These are phyloP conservation scores for Dissophora globulifera DNA, from an alignment of 192 early-diverging fungal species.

Conservation along the genomic window DNA sequence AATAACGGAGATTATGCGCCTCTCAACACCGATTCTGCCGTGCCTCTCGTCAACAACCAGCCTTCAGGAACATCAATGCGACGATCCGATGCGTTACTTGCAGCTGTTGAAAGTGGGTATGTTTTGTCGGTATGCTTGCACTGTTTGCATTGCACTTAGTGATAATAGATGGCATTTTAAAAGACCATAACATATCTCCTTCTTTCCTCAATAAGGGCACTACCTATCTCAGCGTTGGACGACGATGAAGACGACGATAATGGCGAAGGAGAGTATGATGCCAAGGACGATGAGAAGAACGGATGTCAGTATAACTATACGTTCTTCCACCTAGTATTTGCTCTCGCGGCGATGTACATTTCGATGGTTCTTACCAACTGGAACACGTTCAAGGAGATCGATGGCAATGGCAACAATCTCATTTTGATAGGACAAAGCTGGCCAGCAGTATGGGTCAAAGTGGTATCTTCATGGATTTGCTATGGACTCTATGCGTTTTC, in stretches of 20 bases:
- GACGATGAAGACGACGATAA: constrained; percentile 72
- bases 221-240: constrained; percentile 81
- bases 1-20: constrained; percentile 67
- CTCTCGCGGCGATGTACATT: constrained; percentile 91
- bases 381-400: constrained; percentile 55
- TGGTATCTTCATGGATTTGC: constrained; percentile 83
- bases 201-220: too few species aligned
- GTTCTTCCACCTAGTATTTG: constrained; percentile 95
- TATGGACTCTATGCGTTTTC: constrained; percentile 84
- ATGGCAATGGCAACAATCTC: constrained; percentile 53
- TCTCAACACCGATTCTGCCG: constrained; percentile 59
- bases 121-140: too few species aligned
- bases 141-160: too few species aligned
- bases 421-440: constrained; percentile 88
- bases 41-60: constrained; percentile 60
- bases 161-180: too few species aligned
- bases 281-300: constrained; percentile 83
- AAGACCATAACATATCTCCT: too few species aligned
- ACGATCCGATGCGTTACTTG: constrained; percentile 51
- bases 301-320: constrained; percentile 89
- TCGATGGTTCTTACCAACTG: constrained; percentile 94
- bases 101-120: constrained; percentile 69
- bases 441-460: constrained; percentile 93
- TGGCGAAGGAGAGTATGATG: constrained; percentile 61
- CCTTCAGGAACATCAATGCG: constrained; percentile 46